Base-by-base conservation (phyloP, 352 stramenopile species). In the Globisporangium parvum region DNA sequence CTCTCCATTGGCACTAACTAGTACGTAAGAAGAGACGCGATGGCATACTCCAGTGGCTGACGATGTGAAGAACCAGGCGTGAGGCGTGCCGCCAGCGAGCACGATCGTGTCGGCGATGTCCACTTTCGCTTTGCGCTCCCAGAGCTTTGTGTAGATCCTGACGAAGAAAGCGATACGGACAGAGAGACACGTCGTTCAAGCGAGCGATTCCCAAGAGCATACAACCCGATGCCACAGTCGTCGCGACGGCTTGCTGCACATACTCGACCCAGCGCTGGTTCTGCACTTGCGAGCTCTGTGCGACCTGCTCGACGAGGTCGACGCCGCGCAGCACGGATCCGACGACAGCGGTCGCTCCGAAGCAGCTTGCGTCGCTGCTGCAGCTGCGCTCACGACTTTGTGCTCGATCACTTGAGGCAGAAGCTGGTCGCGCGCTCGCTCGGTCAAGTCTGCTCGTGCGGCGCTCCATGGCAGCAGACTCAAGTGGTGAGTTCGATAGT, bases 21-120 rank as follows among this genome's bases (percentile, higher is more conserved):
- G n/a, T n/a, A n/a, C 20, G 24, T 14, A 31, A 2, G 2, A 8
- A 21, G 3, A 17, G 15, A 3, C 3, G 42, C n/a, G 41, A 21
- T 47, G 40, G 15, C 1, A 54, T 49, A 88, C 77, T 26, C 75
- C 78, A 6, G 78, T 82, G 59, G 33, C 42, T 3, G 73, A 53
- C 4, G 78, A 88, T 3, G 78, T 87, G 60, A 77, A 85, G 61
- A 73, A 88, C 78, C 78, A 88, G 37, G 78, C 71, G 9, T 47
- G 57, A 9, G 66, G 65, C 21, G 26, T 65, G 18, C 78, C 78
- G n/a, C 70, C 65, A 10, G 61, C 39, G 50, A 88, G 70, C 18
- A 87, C 18, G 24, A 88, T 66, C 6, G 72, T 68, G 65, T 88
- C 78, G 15, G 60, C 67, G 45, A 88, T 82, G 40, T 88, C 78